Percentiles rank a stretch among this genome's conserved stretches.
These are phyloP conservation scores for Camelina sativa DNA, from an alignment of 345 rosid genomes.

Conservation along the genomic window DNA sequence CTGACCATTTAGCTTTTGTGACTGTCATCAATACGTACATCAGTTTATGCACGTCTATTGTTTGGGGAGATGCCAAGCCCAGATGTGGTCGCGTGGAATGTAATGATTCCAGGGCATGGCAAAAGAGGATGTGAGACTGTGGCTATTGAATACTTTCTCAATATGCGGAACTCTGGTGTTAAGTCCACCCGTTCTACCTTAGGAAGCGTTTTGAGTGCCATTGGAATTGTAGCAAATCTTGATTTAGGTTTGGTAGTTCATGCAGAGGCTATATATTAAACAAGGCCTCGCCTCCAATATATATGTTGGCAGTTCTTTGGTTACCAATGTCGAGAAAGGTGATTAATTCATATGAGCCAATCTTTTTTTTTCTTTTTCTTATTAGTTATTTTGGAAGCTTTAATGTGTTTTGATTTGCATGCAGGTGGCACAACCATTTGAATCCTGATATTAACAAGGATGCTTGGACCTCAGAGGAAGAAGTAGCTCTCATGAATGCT, in stretches of 20 bases:
- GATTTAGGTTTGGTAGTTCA: slow-evolving; percentile 76
- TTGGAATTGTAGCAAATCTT: slow-evolving; percentile 60
- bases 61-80: slow-evolving; percentile 64
- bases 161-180: slow-evolving; percentile 68
- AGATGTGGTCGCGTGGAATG: slow-evolving; percentile 90
- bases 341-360: slow-evolving; percentile 21
- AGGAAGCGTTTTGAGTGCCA: slow-evolving; percentile 82
- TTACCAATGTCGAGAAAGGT: slow-evolving; percentile 99
- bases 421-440: slow-evolving; percentile 99
- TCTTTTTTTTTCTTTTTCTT: background rate
- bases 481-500: slow-evolving; percentile 76
- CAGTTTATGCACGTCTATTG: slow-evolving; percentile 61
- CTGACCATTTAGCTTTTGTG: slow-evolving; percentile 76
- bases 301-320: slow-evolving; percentile 89
- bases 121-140: slow-evolving; percentile 64
- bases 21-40: slow-evolving; percentile 65
- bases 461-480: slow-evolving; percentile 95
- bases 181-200: slow-evolving; percentile 84
- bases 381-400: slow-evolving; percentile 20
- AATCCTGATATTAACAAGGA: slow-evolving; percentile 94
- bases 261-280: slow-evolving; percentile 85
- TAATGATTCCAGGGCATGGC: slow-evolving; percentile 90
- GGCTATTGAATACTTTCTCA: slow-evolving; percentile 60
- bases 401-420: slow-evolving; percentile 34
- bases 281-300: slow-evolving; percentile 76